A percentile compares a stretch with the other conserved stretches of the same genome.
These are phyloP conservation scores for Chlamydomonas sphaeroides DNA, from an alignment of 139 green algal species.

Conservation along the genomic window DNA sequence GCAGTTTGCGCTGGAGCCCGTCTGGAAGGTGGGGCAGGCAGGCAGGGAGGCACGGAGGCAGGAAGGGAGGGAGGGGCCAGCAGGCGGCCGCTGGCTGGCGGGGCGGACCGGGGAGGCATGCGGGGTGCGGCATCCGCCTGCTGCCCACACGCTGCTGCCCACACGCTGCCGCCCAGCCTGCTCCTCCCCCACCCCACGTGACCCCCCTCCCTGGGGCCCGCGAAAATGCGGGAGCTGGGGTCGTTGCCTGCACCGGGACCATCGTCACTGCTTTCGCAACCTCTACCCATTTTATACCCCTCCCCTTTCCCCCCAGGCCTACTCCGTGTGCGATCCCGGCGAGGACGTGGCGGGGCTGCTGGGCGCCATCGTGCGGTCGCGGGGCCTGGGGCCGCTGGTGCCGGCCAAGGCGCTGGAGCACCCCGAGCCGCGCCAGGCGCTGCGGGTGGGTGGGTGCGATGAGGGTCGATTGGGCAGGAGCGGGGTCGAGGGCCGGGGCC, in stretches of 20 bases:
- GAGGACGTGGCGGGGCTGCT: conserved; percentile 68
- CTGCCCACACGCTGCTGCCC: too few relatives aligned
- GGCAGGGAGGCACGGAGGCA: not conserved
- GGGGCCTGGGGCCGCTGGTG: conserved; percentile 62
- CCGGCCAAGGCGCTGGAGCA: conserved; percentile 54
- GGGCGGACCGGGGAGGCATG: too few relatives aligned
- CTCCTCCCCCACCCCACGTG: too few relatives aligned
- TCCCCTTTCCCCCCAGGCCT: conserved; percentile 62
- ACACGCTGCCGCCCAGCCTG: too few relatives aligned
- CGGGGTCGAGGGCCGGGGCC: not conserved
- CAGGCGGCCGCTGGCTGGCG: too few relatives aligned
- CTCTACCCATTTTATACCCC: too few relatives aligned
- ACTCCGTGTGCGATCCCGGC: conserved; percentile 69
- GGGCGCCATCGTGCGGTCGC: conserved; percentile 73
- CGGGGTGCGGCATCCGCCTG: too few relatives aligned
- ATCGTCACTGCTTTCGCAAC: too few relatives aligned
- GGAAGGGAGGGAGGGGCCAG: not conserved
- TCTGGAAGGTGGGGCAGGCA: conserved; percentile 70
- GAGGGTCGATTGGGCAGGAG: too few relatives aligned
- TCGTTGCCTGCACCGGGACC: too few relatives aligned
- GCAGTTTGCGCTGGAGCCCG: conserved; percentile 85
- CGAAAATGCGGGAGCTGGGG: too few relatives aligned
- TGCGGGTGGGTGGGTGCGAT: conserved; percentile 55
- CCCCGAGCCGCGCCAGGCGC: conserved; percentile 66
- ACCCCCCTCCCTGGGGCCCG: too few relatives aligned